Evolutionary conservation across 257 asterid genomes (phyloP), one percentile per base, ranked within the genome.

Genomic region (Marsdenia floribunda): DNA sequence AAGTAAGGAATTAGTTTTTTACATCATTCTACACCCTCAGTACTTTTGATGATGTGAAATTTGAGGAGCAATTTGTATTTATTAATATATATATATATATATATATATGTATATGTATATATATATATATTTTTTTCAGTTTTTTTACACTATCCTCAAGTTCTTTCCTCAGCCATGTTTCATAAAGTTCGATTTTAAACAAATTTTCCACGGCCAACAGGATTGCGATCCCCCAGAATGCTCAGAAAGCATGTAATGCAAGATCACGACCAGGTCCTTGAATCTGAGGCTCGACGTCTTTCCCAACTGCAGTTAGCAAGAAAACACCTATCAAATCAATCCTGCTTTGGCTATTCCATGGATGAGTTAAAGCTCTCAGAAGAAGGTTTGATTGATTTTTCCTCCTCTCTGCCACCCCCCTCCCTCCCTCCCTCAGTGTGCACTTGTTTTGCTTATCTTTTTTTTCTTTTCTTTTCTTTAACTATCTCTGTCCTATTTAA

Each of bases 261-360:
- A 76, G 90, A 85, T 55, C 87, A 81, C 5, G 87, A 83, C 49
- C 87, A 76, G 21, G 79, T 83, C 68, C 78, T 91, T 75, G 93
- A 93, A 79, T 76, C 68, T 24, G 92, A 88, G 88, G 73, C 80
- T 0, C 75, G 74, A 82, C 96, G 86, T 64, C 83, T 90, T 76
- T 82, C 96, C 49, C 86, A 87, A 73, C 83, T 91, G 70, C 93
- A 83, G 70, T 59, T 93, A 11, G 80, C 85, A 47, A 65, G 82
- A 49, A 87, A 80, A 64, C 86, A 85, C 73, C 38, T 65, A 47
- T 77, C 72, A 52, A 54, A 46, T 47, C 93, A 72, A 46, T 54
- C 87, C 63, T 78, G 76, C 80, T 79, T 78, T 38, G 75, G 81
- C 72, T 60, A 79, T 81, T 82, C 93, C 59, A 78, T 82, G 90